Percentiles rank a stretch among this genome's conserved stretches.
phyloP scores from a whole-genome alignment of 108 stramenopile species.

The Aurantiochytrium sp. region DNA sequence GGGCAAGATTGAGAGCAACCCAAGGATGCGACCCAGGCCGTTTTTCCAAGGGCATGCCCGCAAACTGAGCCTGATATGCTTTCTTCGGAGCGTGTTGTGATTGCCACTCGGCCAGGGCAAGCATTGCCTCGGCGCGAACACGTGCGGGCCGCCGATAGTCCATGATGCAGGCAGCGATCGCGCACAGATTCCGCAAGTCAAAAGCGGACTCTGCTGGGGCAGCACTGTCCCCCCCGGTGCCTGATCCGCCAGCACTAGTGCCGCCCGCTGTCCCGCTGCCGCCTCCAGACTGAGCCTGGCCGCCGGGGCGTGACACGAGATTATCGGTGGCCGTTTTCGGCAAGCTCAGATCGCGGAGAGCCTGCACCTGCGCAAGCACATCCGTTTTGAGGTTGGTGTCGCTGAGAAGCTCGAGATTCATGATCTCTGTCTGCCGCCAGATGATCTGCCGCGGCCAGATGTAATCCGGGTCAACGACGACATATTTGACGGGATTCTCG shows the following conservation, averaged over 20 bases:
- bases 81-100: neutral
- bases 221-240: neutral
- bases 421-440: neutral
- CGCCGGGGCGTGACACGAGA: neutral
- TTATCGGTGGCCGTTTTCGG: neutral
- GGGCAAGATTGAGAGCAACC: neutral
- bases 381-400: neutral
- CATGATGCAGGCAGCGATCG: neutral
- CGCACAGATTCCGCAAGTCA: neutral
- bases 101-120: neutral
- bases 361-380: neutral
- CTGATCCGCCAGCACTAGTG: no score
- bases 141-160: neutral
- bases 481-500: neutral
- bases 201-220: neutral
- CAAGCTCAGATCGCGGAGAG: neutral
- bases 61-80: neutral
- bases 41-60: neutral
- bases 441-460: neutral
- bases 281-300: neutral
- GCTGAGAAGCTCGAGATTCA: conserved; percentile 9
- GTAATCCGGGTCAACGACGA: neutral
- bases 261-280: neutral
- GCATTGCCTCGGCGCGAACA: neutral
- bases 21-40: neutral